Evolutionary conservation across 768 basidiomycete genomes (phyloP).

Genomic region (Boletus insuetus): DNA sequence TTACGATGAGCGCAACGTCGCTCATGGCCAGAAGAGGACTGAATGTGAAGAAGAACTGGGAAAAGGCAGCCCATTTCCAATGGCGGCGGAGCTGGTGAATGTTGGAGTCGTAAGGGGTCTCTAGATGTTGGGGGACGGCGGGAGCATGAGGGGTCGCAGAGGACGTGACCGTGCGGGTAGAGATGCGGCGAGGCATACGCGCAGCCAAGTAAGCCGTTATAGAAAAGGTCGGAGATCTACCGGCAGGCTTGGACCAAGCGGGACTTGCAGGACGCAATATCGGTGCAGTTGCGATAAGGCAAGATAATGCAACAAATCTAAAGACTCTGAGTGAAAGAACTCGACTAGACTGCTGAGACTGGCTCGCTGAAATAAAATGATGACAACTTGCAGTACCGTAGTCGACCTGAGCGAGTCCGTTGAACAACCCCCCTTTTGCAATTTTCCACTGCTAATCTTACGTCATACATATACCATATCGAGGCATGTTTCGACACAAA

Average conservation of each 20-base stretch:
- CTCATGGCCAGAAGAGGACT: constrained; percentile 65
- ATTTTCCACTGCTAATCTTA: constrained; percentile 24
- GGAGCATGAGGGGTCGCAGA: constrained; percentile 30
- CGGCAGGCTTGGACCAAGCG: constrained; percentile 23
- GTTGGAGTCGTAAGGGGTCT: constrained; percentile 35
- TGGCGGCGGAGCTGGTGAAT: constrained; percentile 63
- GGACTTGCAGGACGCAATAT: constrained; percentile 19
- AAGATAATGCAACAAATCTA: constrained; percentile 22
- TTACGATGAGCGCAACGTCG: constrained; percentile 66
- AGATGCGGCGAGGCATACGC: constrained; percentile 58
- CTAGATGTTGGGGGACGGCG: constrained; percentile 26
- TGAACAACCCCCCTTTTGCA: neutral
- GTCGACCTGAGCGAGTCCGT: neutral
- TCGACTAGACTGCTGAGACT: constrained; percentile 12
- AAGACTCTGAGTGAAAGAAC: constrained; percentile 5
- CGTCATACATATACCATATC: constrained; percentile 16
- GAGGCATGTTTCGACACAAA: constrained; percentile 11
- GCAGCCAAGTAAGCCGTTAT: constrained; percentile 36
- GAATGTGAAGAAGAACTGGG: constrained; percentile 89
- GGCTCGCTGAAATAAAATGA: constrained; percentile 11
- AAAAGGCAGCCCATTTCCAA: constrained; percentile 93
- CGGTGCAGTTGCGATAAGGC: constrained; percentile 18
- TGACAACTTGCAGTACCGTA: neutral
- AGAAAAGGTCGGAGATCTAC: constrained; percentile 38
- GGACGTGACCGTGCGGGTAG: constrained; percentile 36